Evolutionary conservation across 2,329 filamentous ascomycete species (phyloP).

Genomic region (Bipolaris oryzae): DNA sequence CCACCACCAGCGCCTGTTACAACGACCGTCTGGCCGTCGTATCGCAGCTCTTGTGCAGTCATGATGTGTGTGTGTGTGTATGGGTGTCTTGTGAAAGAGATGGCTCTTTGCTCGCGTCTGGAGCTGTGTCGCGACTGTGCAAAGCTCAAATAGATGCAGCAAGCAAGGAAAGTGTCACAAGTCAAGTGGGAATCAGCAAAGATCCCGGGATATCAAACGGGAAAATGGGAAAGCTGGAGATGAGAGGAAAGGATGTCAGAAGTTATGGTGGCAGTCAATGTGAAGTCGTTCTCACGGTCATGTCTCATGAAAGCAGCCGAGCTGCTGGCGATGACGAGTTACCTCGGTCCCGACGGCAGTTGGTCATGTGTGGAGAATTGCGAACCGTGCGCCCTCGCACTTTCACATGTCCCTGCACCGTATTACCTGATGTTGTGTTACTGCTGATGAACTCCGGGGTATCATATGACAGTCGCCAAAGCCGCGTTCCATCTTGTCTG

Average conservation of each 20-base stretch:
- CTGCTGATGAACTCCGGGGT: not conserved
- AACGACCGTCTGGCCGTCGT: constrained; percentile 87
- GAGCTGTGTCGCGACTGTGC: constrained; percentile 8
- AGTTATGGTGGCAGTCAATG: constrained; percentile 4
- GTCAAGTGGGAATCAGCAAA: constrained; percentile 26
- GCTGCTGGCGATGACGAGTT: constrained; percentile 15
- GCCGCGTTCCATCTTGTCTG: not conserved
- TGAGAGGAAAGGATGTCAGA: constrained; percentile 9
- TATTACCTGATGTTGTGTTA: not conserved
- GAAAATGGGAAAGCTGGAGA: constrained; percentile 2
- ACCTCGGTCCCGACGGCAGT: constrained; percentile 22
- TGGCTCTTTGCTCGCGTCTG: constrained; percentile 11
- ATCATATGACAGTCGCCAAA: constrained; percentile 6
- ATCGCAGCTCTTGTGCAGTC: constrained; percentile 65
- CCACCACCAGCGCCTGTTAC: constrained; percentile 86
- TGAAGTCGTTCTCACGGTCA: constrained; percentile 15
- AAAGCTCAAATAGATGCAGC: constrained; percentile 10
- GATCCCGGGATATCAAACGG: constrained; percentile 15
- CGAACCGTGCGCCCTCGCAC: constrained; percentile 10
- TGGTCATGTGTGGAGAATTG: constrained; percentile 18
- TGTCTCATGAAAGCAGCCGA: constrained; percentile 22
- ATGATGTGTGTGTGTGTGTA: constrained; percentile 31
- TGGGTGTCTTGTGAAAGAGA: not conserved
- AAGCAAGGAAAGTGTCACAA: constrained; percentile 5
- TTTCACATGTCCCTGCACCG: constrained; percentile 12